These are phyloP conservation scores for Serpula lacrymans DNA, from an alignment of 768 basidiomycete genomes.

Conservation along the genomic window DNA sequence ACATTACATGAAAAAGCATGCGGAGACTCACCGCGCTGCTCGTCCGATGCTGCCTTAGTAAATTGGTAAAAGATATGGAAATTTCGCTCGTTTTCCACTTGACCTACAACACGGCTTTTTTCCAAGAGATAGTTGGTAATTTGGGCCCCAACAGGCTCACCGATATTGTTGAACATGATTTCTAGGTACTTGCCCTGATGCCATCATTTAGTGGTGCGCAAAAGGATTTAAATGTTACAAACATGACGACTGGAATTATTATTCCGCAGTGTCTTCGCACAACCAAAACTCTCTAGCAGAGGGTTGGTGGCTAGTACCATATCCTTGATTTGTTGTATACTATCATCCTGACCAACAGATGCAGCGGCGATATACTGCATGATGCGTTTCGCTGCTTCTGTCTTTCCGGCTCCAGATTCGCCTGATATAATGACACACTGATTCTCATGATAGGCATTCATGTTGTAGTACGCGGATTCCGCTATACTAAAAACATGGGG, in stretches of 20 bases:
- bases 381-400: constrained; percentile 97
- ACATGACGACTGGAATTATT: constrained; percentile 99
- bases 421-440: constrained; percentile 99
- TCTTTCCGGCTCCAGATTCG: constrained; percentile 98
- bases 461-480: constrained; percentile 96
- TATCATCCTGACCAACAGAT: constrained; percentile 81
- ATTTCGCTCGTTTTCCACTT: constrained; percentile 93
- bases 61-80: constrained; percentile 99
- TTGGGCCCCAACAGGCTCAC: constrained; percentile 94
- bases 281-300: constrained; percentile 95
- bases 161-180: constrained; percentile 95
- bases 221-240: constrained; percentile 13
- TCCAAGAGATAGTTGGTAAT: constrained; percentile 98
- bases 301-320: constrained; percentile 99
- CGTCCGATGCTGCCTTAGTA: constrained; percentile 89
- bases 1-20: not conserved
- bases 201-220: constrained; percentile 7
- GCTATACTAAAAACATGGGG: constrained; percentile 98
- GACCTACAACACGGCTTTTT: constrained; percentile 95
- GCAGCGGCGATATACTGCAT: constrained; percentile 99
- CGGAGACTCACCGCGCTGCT: constrained; percentile 69
- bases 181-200: constrained; percentile 95
- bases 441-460: constrained; percentile 99
- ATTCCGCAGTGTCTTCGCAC: constrained; percentile 97
- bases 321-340: constrained; percentile 97